These are phyloP conservation scores for Parastagonospora nodorum DNA, from an alignment of 2,329 filamentous ascomycete genomes.

Conservation along the genomic window DNA sequence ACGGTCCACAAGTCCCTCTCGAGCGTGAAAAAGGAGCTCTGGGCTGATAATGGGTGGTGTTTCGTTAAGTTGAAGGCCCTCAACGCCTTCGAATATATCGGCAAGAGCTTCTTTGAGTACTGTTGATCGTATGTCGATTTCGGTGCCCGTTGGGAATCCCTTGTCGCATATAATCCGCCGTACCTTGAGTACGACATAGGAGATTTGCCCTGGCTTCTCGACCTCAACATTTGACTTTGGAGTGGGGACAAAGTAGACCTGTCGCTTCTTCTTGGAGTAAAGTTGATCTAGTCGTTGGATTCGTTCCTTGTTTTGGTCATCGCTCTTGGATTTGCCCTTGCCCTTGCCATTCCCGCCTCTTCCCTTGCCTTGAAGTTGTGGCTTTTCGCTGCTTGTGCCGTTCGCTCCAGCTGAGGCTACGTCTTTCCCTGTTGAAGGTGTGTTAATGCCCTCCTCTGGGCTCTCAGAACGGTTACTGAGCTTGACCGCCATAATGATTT, in stretches of 20 bases:
- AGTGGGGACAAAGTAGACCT: constrained; percentile 13
- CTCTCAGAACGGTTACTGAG: background rate
- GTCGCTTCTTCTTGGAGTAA: constrained; percentile 13
- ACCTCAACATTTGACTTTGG: constrained; percentile 2
- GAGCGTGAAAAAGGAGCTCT: constrained; percentile 17
- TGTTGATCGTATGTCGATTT: constrained; percentile 16
- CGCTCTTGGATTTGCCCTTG: constrained; percentile 1
- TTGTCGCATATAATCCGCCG: constrained; percentile 15
- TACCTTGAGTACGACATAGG: constrained; percentile 13
- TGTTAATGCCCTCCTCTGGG: background rate
- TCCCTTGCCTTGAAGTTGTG: background rate
- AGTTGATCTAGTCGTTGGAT: constrained; percentile 13
- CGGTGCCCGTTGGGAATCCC: constrained; percentile 9
- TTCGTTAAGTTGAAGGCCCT: constrained; percentile 13
- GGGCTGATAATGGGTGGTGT: constrained; percentile 13
- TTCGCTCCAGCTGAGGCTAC: background rate
- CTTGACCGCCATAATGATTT: too few species aligned
- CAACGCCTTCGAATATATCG: constrained; percentile 12
- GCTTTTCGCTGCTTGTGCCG: background rate
- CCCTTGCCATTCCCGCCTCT: constrained; percentile 6
- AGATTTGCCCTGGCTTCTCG: constrained; percentile 5
- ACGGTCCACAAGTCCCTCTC: constrained; percentile 6
- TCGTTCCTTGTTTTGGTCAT: constrained; percentile 4
- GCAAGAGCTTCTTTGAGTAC: constrained; percentile 11
- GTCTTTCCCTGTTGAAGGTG: constrained; percentile 2